These are phyloP conservation scores for Umbilicaria muhlenbergii DNA, from an alignment of 495 filamentous ascomycete species.

Conservation along the genomic window DNA sequence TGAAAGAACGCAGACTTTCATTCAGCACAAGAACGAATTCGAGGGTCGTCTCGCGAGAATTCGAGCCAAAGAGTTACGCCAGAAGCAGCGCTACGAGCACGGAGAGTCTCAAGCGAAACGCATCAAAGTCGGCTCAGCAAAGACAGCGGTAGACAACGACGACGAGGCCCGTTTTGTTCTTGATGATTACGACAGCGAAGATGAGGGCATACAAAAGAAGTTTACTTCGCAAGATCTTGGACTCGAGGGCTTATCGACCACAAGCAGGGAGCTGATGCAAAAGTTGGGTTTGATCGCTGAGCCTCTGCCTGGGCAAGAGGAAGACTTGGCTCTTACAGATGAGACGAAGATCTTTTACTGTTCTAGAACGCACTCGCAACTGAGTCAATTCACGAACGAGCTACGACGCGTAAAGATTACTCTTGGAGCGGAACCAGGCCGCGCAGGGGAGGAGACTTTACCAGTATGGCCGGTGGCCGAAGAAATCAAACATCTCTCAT, in stretches of 20 bases:
- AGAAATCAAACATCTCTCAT: conserved; percentile 71
- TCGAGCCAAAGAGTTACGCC: conserved; percentile 48
- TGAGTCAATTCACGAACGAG: conserved; percentile 87
- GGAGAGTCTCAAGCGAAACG: conserved; percentile 34
- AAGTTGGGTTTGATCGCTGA: conserved; percentile 26
- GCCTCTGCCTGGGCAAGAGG: conserved; percentile 22
- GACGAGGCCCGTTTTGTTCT: conserved; percentile 63
- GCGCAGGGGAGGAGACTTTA: conserved; percentile 22
- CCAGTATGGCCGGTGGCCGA: conserved; percentile 20
- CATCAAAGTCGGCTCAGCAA: conserved; percentile 18
- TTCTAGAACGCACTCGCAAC: conserved; percentile 87
- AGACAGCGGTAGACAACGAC: conserved; percentile 20
- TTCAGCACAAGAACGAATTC: conserved; percentile 49
- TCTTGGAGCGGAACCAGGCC: conserved; percentile 43
- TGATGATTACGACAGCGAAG: conserved; percentile 68
- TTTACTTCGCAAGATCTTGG: conserved; percentile 8
- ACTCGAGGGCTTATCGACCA: conserved; percentile 35
- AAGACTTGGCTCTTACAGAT: conserved; percentile 35
- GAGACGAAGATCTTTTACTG: conserved; percentile 81
- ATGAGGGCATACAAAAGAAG: conserved; percentile 20
- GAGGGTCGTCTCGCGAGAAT: conserved; percentile 54
- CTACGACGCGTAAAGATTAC: conserved; percentile 49
- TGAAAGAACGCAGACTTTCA: conserved; percentile 49
- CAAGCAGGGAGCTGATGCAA: conserved; percentile 48
- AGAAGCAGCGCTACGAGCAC: conserved; percentile 32